These are phyloP conservation scores for Pichia exigua DNA, from an alignment of 805 yeast species.

Conservation along the genomic window DNA sequence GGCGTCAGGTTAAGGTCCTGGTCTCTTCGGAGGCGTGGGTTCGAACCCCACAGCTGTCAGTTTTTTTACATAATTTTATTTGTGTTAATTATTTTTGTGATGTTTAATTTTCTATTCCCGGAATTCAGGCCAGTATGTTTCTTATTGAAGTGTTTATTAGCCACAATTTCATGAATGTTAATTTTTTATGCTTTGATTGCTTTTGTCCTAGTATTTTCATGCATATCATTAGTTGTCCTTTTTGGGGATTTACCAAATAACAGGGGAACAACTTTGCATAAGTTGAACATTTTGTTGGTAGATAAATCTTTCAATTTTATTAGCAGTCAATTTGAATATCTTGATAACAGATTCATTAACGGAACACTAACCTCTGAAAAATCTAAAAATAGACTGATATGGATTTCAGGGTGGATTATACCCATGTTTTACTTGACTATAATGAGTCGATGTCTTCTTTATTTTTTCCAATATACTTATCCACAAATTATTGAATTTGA, in stretches of 20 bases:
- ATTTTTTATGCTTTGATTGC: not conserved
- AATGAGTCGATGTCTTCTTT: slow-evolving; percentile 23
- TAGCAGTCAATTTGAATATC: not conserved
- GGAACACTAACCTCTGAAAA: slow-evolving; percentile 16
- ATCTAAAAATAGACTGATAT: slow-evolving; percentile 5
- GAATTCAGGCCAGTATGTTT: not conserved
- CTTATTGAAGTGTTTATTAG: not conserved
- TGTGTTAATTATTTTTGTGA: not conserved
- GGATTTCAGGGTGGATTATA: slow-evolving; percentile 34
- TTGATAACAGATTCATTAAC: slow-evolving; percentile 21
- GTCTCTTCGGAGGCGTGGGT: slow-evolving; percentile 84
- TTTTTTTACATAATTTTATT: slow-evolving; percentile 13
- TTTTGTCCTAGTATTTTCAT: slow-evolving; percentile 7
- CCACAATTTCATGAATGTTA: not conserved
- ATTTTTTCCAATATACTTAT: slow-evolving; percentile 21
- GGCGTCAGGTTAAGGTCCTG: slow-evolving; percentile 49
- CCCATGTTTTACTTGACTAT: slow-evolving; percentile 35
- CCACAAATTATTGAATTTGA: slow-evolving; percentile 12
- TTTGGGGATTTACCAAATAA: slow-evolving; percentile 43
- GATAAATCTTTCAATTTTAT: slow-evolving; percentile 2
- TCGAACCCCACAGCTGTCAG: slow-evolving; percentile 80
- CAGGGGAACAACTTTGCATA: slow-evolving; percentile 30
- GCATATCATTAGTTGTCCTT: slow-evolving; percentile 27
- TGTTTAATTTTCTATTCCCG: too few species aligned
- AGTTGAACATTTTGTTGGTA: slow-evolving; percentile 10